A percentile compares a stretch with the other conserved stretches of the same genome.
Evolutionary conservation across 2,329 filamentous ascomycete genomes (phyloP).

Genomic region (Cordyceps cicadae): DNA sequence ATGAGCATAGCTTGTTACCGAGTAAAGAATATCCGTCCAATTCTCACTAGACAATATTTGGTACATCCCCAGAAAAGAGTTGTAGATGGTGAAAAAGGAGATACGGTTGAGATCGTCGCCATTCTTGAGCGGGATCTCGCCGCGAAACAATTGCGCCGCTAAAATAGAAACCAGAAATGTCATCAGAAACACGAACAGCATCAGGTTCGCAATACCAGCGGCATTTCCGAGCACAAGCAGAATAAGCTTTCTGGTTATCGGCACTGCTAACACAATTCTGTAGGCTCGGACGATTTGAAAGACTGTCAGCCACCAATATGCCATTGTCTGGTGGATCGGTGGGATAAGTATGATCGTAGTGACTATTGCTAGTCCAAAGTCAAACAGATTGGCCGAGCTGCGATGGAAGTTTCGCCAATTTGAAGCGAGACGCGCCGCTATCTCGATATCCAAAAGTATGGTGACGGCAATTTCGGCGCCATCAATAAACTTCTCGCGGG

Average conservation of each 20-base stretch:
- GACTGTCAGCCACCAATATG: slow-evolving; percentile 81
- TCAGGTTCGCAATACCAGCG: slow-evolving; percentile 84
- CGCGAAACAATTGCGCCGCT: slow-evolving; percentile 84
- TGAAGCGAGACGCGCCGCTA: slow-evolving; percentile 65
- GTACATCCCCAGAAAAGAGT: slow-evolving; percentile 96
- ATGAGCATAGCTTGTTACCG: slow-evolving; percentile 62
- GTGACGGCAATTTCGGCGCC: slow-evolving; percentile 69
- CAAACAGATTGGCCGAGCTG: slow-evolving; percentile 67
- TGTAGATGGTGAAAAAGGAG: slow-evolving; percentile 86
- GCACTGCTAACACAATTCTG: slow-evolving; percentile 80
- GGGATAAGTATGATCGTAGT: slow-evolving; percentile 84
- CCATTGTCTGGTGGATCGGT: slow-evolving; percentile 61
- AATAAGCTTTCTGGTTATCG: slow-evolving; percentile 80
- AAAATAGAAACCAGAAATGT: slow-evolving; percentile 92
- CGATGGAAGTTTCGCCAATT: slow-evolving; percentile 77
- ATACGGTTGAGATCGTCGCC: slow-evolving; percentile 57
- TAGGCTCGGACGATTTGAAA: slow-evolving; percentile 93
- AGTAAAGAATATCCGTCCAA: slow-evolving; percentile 85
- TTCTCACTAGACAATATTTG: slow-evolving; percentile 93
- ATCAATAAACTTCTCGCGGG: slow-evolving; percentile 57
- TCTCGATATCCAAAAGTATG: slow-evolving; percentile 70
- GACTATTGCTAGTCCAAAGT: slow-evolving; percentile 69
- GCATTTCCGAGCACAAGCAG: slow-evolving; percentile 83
- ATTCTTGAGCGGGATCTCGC: slow-evolving; percentile 64
- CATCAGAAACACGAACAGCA: slow-evolving; percentile 92